A percentile compares a stretch with the other conserved stretches of the same genome.
These are phyloP conservation scores for Penicillium sp. DNA, from an alignment of 2,329 filamentous ascomycete species.

Conservation along the genomic window DNA sequence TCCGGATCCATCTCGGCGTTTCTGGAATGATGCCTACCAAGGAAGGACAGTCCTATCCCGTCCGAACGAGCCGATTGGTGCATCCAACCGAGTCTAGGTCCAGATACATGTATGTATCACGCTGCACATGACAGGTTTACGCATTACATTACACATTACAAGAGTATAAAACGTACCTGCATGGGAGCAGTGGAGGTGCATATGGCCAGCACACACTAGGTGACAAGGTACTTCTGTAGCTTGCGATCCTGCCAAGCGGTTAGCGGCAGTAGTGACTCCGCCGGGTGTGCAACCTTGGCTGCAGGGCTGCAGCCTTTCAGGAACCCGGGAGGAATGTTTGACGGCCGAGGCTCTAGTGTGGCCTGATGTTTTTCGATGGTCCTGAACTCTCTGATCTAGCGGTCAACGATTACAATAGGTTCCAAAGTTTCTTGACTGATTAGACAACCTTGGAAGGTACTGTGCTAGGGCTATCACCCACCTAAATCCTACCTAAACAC, in stretches of 20 bases:
- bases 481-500: not conserved
- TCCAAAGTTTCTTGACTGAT: not conserved
- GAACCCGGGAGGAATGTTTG: not conserved
- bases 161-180: not conserved
- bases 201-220: constrained; percentile 1
- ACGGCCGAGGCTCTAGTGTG: not conserved
- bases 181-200: not conserved
- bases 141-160: constrained; percentile 1
- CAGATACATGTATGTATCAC: not conserved
- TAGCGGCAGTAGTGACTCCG: not conserved
- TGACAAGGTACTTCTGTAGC: not conserved
- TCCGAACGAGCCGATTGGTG: constrained; percentile 2
- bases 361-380: not conserved
- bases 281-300: not conserved
- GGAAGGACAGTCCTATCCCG: not conserved
- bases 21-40: not conserved
- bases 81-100: not conserved
- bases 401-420: not conserved
- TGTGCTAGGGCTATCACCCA: not conserved
- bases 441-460: not conserved
- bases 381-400: not conserved
- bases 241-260: not conserved
- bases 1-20: not conserved
- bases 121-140: not conserved
- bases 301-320: not conserved